Base-by-base conservation (phyloP, 1,284 basidiomycete species). In the Heterobasidion irregulare region DNA sequence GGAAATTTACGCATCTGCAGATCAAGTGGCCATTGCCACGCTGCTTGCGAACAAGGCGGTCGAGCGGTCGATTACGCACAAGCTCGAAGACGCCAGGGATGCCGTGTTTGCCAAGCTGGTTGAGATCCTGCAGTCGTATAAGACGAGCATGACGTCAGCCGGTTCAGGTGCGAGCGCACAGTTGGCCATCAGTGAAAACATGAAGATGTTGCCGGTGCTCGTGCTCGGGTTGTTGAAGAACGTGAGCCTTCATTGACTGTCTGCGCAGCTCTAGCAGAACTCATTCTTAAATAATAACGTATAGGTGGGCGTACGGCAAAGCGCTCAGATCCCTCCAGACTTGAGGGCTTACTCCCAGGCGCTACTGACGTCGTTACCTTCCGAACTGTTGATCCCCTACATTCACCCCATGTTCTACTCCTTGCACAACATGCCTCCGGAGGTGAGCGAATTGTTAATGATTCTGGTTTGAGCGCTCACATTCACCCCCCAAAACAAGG, bases 31-130 rank as follows among this genome's bases (percentile, higher is more conserved):
- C 1, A 84, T 99, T 58, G 85, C 87, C 6, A 93, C 94, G 0
- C 79, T 94, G 48, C 78, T 98, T 52, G 91, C 95, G 41, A 95
- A 97, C 79, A 99, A 99, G 76, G 96, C 94, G 7, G 95, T 99
- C 45, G 97, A 99, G 72, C 84, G 93, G 59, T 87, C 86, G 6
- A 80, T 96, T 66, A 87, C 88, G 3, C 87, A 94, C 68, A 93
- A 93, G 65, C 76, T 99, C 34, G 96, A 99, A 70, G 96, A 99
- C 65, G 90, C 90, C 16, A 81, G 97, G 46, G 95, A 97, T 65
- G 84, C 88, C n/a, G 72, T 97, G 54, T 85, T 89, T 70, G 90
- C 93, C 76, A 94, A 89, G 72, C 76, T 98, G 55, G 86, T 94
- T 52, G 95, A 98, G 58, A 88, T 99, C 57, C 75, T 99, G 55